These are phyloP conservation scores for Acephala macrosclerotiorum DNA, from an alignment of 2,329 filamentous ascomycete species.

Conservation along the genomic window DNA sequence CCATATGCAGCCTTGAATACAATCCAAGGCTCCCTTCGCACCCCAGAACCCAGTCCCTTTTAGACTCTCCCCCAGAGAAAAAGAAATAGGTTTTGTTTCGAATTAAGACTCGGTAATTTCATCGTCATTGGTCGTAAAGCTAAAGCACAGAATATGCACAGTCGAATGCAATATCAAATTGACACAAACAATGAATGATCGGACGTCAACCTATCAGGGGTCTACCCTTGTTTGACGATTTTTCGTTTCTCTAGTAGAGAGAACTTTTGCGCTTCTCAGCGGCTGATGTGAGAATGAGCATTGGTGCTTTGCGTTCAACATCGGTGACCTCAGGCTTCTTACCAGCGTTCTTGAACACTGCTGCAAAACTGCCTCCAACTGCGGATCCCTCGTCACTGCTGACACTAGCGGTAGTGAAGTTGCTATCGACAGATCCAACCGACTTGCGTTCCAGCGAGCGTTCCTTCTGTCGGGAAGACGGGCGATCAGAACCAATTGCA, in stretches of 20 bases:
- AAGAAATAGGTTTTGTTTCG: constrained; percentile 34
- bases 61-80: constrained; percentile 23
- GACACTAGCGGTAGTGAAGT: constrained; percentile 67
- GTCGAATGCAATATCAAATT: constrained; percentile 49
- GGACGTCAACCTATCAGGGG: constrained; percentile 41
- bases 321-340: constrained; percentile 63
- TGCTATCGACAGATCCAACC: constrained; percentile 51
- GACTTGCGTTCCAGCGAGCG: constrained; percentile 62
- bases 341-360: constrained; percentile 68
- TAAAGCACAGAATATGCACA: constrained; percentile 45
- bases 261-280: constrained; percentile 88
- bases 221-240: constrained; percentile 43
- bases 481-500: constrained; percentile 87
- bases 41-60: constrained; percentile 17
- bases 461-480: constrained; percentile 71
- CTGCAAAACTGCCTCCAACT: constrained; percentile 70
- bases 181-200: constrained; percentile 42
- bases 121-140: constrained; percentile 44
- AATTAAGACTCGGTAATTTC: constrained; percentile 41
- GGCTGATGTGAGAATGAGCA: constrained; percentile 86
- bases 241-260: constrained; percentile 55
- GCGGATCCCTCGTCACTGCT: constrained; percentile 66
- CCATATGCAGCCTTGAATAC: constrained; percentile 33
- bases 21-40: constrained; percentile 33
- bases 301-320: constrained; percentile 80